Evolutionary conservation across 2,329 filamentous ascomycete genomes (phyloP), one percentile per base, ranked within the genome.

Genomic region (Ophiostoma perfectum): DNA sequence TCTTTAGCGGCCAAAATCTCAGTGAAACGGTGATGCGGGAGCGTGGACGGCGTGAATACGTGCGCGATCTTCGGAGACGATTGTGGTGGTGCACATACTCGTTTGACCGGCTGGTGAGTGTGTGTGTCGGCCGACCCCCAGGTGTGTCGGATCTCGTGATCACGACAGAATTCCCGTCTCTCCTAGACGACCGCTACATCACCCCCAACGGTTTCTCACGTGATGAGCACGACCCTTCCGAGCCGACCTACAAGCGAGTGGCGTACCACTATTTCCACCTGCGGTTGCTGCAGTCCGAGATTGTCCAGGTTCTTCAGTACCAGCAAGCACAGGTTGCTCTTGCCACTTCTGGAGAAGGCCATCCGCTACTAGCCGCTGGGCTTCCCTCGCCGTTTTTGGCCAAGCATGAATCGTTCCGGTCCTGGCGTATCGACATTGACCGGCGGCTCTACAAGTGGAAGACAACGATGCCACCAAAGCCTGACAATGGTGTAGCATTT

Each of bases 21-120:
- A 81, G 82, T 8, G 74, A 77, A 71, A 72, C 76, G 16, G 75
- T 81, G 8, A 79, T 80, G 65, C 72, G 79, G 74, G 82, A 78
- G 83, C 90, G 81, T 78, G 89, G 77, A 82, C 85, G 90, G 65
- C 85, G 91, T 69, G 87, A 96, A 77, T 97, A 92, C 84, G 84
- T 92, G 52, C 88, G 94, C 67, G 95, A 98, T 77, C 84, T 97
- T 71, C 88, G 93, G 66, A 85, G 94, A 68, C 86, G 94, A 44
- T 82, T 98, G 14, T 98, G 93, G 93, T 98, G 95, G 94, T 97
- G 93, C 79, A 93, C 93, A 1, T 98, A 98, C 78, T 94, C 92
- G 5, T 87, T 98, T 68, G 94, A 98, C 78, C 87, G 94, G n/a
- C 87, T 98, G 5, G 94, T 98, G 66, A 95, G 92, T 75, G 93